phyloP scores from a whole-genome alignment of 73 alveolate genomes.

The Stentor roeselii region DNA sequence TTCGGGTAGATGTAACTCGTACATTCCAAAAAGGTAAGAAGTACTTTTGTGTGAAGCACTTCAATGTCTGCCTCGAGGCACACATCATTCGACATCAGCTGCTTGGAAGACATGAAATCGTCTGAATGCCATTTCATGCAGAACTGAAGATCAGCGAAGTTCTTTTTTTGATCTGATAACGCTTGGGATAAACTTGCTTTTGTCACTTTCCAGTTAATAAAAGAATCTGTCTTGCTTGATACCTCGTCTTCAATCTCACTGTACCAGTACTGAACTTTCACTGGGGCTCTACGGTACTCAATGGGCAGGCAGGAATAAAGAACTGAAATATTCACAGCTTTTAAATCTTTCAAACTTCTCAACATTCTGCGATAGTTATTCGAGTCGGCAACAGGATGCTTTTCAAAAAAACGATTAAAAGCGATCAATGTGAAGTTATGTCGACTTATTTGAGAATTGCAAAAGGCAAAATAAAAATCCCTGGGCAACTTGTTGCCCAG shows the following conservation, averaged over 20 bases:
- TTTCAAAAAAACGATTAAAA: background rate
- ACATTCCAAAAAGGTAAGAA: background rate
- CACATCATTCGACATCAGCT: background rate
- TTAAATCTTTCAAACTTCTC: background rate
- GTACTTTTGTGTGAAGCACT: background rate
- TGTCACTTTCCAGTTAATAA: background rate
- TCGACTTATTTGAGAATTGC: background rate
- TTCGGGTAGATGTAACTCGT: background rate
- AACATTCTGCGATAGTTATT: background rate
- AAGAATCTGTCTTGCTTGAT: background rate
- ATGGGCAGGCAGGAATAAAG: background rate
- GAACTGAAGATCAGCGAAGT: background rate
- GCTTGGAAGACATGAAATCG: background rate
- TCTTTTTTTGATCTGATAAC: background rate
- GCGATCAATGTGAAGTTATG: background rate
- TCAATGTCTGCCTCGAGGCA: background rate
- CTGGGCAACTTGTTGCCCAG: background rate
- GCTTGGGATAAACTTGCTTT: background rate
- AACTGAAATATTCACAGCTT: background rate
- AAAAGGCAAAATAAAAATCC: background rate
- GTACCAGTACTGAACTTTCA: background rate
- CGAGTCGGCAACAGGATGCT: conserved; percentile 10
- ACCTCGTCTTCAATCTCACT: background rate
- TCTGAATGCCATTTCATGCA: conserved; percentile 15
- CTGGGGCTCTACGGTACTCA: background rate